Base-by-base conservation (phyloP, 495 filamentous ascomycete species). In the Penicillium cataractarum region DNA sequence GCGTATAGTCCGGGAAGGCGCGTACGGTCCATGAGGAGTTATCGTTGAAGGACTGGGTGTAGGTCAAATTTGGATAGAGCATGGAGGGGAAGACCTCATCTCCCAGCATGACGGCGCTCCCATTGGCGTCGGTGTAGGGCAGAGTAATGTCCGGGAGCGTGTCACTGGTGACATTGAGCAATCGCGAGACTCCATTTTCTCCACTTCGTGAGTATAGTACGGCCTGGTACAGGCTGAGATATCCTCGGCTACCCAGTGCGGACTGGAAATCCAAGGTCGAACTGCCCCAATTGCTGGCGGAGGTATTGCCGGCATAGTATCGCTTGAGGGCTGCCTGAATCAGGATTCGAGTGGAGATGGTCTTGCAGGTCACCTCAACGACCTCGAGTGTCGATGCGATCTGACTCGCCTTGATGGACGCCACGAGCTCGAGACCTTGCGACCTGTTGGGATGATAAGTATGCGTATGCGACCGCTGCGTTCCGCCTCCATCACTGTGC, bases 371-470 rank as follows among this genome's bases (percentile, higher is more conserved):
- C 4, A 89, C 84, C 74, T 92, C 86, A 61, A 93, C 84, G 42
- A 94, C 81, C 35, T 89, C 79, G 27, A 96, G 82, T 69, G 89
- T 89, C 52, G 88, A 87, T n/a, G 87, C 76, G 37, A 97, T 82
- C 69, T 93, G 88, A 22, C 89, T 86, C 27, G 92, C 88, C 73
- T 96, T 97, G 70, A 97, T 84, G 13, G 88, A 90, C 17, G 93
- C 93, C 2, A 91, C 91, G 53, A 97, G 83, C 29, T 88, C 76
- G 32, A 96, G 84, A 37, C 85, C 82, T 48, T 79, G 78, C 0
- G 78, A 75, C 61, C 82, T 84, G 26, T 19, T 6, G 42, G 10
- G 10, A 39, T 40, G 19, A 27, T 59, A 19, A 51, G 26, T 5
- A 37, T 19, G 29, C 13, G 24, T 15, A 21, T 21, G 32, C 22